These are phyloP conservation scores for Pythium chondricola DNA, from an alignment of 352 stramenopile species.

Conservation along the genomic window DNA sequence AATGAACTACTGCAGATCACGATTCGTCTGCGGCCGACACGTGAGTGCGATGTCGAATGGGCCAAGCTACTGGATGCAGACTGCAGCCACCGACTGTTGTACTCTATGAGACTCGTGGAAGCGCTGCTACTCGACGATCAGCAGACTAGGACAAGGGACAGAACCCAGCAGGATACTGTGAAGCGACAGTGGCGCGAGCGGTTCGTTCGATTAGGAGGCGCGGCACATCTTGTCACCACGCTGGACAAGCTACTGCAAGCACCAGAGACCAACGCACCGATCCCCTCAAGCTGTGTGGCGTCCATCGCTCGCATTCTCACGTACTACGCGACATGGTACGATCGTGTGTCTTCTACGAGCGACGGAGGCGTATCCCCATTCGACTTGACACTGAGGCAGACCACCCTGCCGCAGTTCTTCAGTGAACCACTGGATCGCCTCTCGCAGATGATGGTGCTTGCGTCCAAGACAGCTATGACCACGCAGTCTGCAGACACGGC, in stretches of 20 bases:
- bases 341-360: background rate
- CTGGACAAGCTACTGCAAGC: constrained; percentile 26
- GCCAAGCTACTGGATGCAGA: constrained; percentile 31
- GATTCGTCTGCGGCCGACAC: constrained; percentile 38
- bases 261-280: background rate
- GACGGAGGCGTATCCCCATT: constrained; percentile 6
- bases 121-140: constrained; percentile 48
- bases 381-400: constrained; percentile 8
- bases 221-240: constrained; percentile 31
- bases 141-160: background rate
- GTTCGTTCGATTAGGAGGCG: constrained; percentile 62
- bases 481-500: no score
- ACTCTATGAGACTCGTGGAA: constrained; percentile 62
- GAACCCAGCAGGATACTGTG: constrained; percentile 24
- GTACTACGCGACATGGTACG: constrained; percentile 18
- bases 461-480: no score
- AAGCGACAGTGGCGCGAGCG: constrained; percentile 72
- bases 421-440: background rate
- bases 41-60: constrained; percentile 25
- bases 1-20: constrained; percentile 53
- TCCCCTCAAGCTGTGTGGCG: constrained; percentile 37
- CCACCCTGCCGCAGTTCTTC: constrained; percentile 8
- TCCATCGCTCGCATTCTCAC: constrained; percentile 23
- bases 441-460: background rate
- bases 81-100: constrained; percentile 54